Evolutionary conservation across 139 green algal genomes (phyloP), one percentile per base, ranked within the genome.

Genomic region (Chlorella sp.): DNA sequence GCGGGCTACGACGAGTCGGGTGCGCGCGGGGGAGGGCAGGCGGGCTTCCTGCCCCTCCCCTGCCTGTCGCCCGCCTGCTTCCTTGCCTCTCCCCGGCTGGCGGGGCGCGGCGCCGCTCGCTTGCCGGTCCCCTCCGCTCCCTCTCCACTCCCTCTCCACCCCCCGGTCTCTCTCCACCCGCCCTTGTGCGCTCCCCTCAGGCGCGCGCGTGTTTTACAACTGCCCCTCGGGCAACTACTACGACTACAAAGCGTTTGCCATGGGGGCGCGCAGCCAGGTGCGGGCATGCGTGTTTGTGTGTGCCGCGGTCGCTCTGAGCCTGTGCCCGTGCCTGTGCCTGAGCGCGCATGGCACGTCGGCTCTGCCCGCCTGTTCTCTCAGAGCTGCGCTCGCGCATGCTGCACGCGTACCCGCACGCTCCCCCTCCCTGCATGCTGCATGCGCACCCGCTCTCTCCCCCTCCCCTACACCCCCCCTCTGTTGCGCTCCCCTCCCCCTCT

Each of bases 181-280:
- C 61, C 3, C 61, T 33, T 14, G 6, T 6, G 5, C 40, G 5
- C 29, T 25, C 17, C 23, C 31, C 58, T 79, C 81, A 50, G 92
- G 94, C 2, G 80, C 93, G 2, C 89, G 93, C 77, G 75, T 99
- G 3, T 98, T 90, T 85, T 94, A 95, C 82, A 95, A 91, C 62
- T 99, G 95, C 84, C 95, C 95, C 36, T 94, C 86, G 0, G 95
- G 95, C 64, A 98, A 98, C 79, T 98, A 92, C 85, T 99, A 93
- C 42, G 96, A 99, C 76, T 99, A 97, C 88, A 93, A 94, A 77
- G 95, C 95, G 12, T 95, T 97, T 77, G 95, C 95, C 46, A 98
- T 99, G 65, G 95, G 95, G 1, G 87, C 91, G 8, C 83, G 96
- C 15, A 97, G 95, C 31, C 95, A 98, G 89, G 93, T 91, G 65